Conservation (phyloP, 2,329 filamentous ascomycete genomes). For the Fusarium abutilonis region DNA sequence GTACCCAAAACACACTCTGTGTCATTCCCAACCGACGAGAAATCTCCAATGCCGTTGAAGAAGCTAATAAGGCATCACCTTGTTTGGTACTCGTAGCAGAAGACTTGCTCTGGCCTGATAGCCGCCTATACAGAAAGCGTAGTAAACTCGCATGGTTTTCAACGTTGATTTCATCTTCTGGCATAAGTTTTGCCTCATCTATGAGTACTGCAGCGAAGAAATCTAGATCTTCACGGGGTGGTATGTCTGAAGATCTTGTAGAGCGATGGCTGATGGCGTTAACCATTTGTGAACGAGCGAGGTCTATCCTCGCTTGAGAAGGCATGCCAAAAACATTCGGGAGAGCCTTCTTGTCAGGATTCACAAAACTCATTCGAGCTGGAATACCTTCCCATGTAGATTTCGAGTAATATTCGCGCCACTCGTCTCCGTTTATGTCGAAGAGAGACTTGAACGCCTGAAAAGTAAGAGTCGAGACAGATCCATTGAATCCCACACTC, state of each 20-base stretch:
- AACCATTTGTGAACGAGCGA: constrained; percentile 36
- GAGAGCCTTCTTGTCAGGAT: constrained; percentile 44
- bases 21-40: constrained; percentile 32
- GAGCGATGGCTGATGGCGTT: constrained; percentile 23
- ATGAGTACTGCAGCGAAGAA: constrained; percentile 37
- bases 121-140: constrained; percentile 9
- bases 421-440: constrained; percentile 40
- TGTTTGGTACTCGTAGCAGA: neutral
- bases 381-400: constrained; percentile 43
- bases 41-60: constrained; percentile 32
- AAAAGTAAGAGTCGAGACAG: constrained; percentile 19
- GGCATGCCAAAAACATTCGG: constrained; percentile 42
- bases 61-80: constrained; percentile 14
- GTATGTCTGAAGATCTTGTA: constrained; percentile 4
- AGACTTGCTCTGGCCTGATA: neutral
- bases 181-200: constrained; percentile 33
- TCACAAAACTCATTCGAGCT: constrained; percentile 43
- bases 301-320: constrained; percentile 22
- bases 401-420: constrained; percentile 43
- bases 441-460: constrained; percentile 41
- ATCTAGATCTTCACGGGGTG: constrained; percentile 32
- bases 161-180: constrained; percentile 25
- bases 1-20: constrained; percentile 46
- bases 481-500: neutral
- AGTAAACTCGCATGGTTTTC: constrained; percentile 37